These are phyloP conservation scores for Cladosporium sp. DNA, from an alignment of 2,329 filamentous ascomycete genomes.

Conservation along the genomic window DNA sequence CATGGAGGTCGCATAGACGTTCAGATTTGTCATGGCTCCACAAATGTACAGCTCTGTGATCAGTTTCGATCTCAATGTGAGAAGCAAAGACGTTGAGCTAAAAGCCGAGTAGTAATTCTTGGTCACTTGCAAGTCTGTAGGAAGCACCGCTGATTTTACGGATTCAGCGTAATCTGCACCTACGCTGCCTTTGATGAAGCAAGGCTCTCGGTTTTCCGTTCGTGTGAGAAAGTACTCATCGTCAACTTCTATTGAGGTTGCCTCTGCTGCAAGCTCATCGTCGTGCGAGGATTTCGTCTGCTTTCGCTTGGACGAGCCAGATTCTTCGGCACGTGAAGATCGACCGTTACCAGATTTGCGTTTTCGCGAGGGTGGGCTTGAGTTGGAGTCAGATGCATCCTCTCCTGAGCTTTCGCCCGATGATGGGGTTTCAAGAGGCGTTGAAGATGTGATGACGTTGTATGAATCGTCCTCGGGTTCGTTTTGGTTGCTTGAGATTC, in stretches of 20 bases:
- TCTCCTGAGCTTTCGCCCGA: conserved; percentile 4
- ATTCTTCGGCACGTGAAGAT: not conserved
- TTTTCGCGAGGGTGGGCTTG: conserved; percentile 4
- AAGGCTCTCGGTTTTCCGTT: conserved; percentile 34
- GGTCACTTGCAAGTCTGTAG: conserved; percentile 50
- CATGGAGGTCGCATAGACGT: conserved; percentile 84
- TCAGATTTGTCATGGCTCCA: conserved; percentile 79
- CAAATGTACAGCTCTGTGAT: conserved; percentile 87
- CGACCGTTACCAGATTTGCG: conserved; percentile 1
- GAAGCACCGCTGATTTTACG: conserved; percentile 47
- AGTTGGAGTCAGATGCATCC: conserved; percentile 2
- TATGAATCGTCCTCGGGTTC: conserved; percentile 3
- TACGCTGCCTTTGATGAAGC: conserved; percentile 40
- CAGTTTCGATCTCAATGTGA: conserved; percentile 75
- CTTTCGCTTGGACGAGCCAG: not conserved
- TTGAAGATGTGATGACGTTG: conserved; percentile 8
- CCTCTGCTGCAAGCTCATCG: not conserved
- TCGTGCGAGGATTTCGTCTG: conserved; percentile 3
- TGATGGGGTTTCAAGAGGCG: not conserved
- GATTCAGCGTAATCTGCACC: conserved; percentile 48
- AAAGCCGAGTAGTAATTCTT: conserved; percentile 91
- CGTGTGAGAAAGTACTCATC: conserved; percentile 43
- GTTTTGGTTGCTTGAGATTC: conserved; percentile 8
- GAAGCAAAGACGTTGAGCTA: conserved; percentile 65
- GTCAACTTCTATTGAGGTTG: conserved; percentile 25